Conservation (phyloP, 768 basidiomycete genomes). For the Postia placenta region DNA sequence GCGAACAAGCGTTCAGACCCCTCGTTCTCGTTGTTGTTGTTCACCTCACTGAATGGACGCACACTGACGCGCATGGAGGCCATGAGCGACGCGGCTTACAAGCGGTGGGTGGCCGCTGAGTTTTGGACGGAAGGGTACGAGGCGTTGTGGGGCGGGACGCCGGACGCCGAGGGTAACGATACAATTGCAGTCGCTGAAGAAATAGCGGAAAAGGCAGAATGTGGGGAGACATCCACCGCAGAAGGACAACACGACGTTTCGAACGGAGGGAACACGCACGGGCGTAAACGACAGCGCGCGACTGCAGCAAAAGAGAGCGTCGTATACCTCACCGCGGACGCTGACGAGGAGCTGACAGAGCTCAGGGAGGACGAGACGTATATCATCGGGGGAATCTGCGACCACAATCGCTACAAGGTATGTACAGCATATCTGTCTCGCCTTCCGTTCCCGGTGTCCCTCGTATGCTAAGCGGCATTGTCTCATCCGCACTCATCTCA, state of each 20-base stretch:
- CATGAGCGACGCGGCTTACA: constrained; percentile 61
- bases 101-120: constrained; percentile 74
- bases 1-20: constrained; percentile 67
- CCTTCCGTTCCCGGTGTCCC: constrained; percentile 6
- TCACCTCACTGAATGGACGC: constrained; percentile 74
- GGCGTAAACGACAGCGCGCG: constrained; percentile 4
- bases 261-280: constrained; percentile 2
- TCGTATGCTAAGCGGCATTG: background rate
- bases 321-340: constrained; percentile 94
- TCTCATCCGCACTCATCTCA: background rate
- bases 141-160: constrained; percentile 45
- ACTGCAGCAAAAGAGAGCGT: constrained; percentile 36
- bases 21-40: constrained; percentile 70
- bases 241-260: constrained; percentile 3
- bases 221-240: background rate
- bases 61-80: constrained; percentile 60
- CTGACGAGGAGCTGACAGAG: constrained; percentile 77
- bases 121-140: constrained; percentile 83
- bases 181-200: background rate
- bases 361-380: constrained; percentile 83
- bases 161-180: background rate
- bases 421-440: constrained; percentile 11
- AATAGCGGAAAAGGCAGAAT: background rate
- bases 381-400: constrained; percentile 92
- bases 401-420: constrained; percentile 95